Percentiles rank a stretch among this genome's conserved stretches.
Evolutionary conservation across 768 basidiomycete genomes (phyloP).

Genomic region (Neoboletus subvelutipes): DNA sequence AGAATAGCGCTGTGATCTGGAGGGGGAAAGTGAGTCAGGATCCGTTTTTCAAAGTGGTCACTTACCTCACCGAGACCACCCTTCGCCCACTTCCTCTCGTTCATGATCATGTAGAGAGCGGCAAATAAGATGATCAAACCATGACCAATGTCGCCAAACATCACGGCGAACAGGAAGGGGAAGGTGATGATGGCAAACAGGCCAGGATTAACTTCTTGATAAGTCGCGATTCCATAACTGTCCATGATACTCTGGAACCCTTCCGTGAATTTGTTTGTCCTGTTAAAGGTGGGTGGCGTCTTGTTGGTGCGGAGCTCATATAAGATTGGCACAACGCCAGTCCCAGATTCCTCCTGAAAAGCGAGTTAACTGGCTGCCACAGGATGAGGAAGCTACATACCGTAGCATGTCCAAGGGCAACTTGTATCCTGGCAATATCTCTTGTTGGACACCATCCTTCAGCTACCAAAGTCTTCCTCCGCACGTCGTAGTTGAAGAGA

Average conservation of each 20-base stretch:
- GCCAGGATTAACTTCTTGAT: constrained; percentile 97
- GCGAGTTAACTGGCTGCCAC: background rate
- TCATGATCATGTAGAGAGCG: constrained; percentile 80
- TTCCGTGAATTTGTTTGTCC: constrained; percentile 94
- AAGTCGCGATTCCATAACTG: constrained; percentile 90
- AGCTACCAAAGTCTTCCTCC: constrained; percentile 91
- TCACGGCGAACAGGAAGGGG: constrained; percentile 98
- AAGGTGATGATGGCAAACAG: constrained; percentile 90
- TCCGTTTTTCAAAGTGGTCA: constrained; percentile 7
- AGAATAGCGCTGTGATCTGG: constrained; percentile 85
- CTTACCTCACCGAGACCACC: constrained; percentile 71
- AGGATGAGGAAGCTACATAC: constrained; percentile 36
- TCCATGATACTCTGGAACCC: constrained; percentile 99
- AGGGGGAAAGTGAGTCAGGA: constrained; percentile 11
- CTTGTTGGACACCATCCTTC: constrained; percentile 98
- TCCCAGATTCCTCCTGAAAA: constrained; percentile 83
- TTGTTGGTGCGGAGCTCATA: constrained; percentile 87
- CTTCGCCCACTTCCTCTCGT: constrained; percentile 79
- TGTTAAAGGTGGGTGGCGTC: constrained; percentile 92
- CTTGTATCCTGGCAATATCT: constrained; percentile 83
- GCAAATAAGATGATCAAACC: constrained; percentile 77
- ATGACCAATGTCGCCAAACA: constrained; percentile 99
- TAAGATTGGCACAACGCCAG: constrained; percentile 87
- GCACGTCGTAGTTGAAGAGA: constrained; percentile 90
- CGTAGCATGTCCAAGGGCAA: constrained; percentile 86